Percentiles rank a stretch among this genome's conserved stretches.
phyloP scores from a whole-genome alignment of 208 protist genomes.

The Trypanosoma lewisi region DNA sequence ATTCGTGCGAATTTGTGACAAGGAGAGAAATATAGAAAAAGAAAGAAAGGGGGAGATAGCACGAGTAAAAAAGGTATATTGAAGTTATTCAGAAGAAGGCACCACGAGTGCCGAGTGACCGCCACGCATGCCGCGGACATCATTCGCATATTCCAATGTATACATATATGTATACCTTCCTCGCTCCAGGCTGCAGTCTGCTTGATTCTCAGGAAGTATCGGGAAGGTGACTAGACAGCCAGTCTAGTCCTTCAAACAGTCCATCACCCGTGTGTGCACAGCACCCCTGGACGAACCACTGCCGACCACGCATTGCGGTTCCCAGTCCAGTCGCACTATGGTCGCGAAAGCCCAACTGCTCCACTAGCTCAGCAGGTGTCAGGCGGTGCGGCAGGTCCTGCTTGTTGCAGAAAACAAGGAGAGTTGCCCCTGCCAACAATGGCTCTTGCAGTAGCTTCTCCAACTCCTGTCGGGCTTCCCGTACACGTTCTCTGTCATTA shows the following conservation, averaged over 20 bases:
- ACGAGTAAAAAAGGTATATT: too few relatives aligned
- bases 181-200: too few relatives aligned
- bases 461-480: conserved; percentile 81
- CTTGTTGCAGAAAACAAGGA: conserved; percentile 97
- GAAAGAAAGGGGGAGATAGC: too few relatives aligned
- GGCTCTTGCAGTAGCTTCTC: conserved; percentile 78
- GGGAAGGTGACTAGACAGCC: conserved; percentile 87
- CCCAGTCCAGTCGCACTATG: conserved; percentile 32
- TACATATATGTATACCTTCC: background rate
- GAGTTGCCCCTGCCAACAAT: conserved; percentile 59
- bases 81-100: too few relatives aligned
- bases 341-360: conserved; percentile 51
- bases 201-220: conserved; percentile 19
- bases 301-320: conserved; percentile 33
- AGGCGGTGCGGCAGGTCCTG: conserved; percentile 86
- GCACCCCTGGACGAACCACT: conserved; percentile 95
- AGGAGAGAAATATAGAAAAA: too few relatives aligned
- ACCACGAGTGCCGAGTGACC: background rate
- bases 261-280: conserved; percentile 95
- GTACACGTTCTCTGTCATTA: conserved; percentile 84
- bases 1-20: too few relatives aligned
- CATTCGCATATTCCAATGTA: background rate
- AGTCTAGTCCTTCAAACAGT: conserved; percentile 96
- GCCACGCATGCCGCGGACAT: background rate
- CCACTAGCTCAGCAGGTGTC: conserved; percentile 58